A percentile compares a stretch with the other conserved stretches of the same genome.
phyloP scores from a whole-genome alignment of 148 eudicot species.

The Polygonum aviculare region DNA sequence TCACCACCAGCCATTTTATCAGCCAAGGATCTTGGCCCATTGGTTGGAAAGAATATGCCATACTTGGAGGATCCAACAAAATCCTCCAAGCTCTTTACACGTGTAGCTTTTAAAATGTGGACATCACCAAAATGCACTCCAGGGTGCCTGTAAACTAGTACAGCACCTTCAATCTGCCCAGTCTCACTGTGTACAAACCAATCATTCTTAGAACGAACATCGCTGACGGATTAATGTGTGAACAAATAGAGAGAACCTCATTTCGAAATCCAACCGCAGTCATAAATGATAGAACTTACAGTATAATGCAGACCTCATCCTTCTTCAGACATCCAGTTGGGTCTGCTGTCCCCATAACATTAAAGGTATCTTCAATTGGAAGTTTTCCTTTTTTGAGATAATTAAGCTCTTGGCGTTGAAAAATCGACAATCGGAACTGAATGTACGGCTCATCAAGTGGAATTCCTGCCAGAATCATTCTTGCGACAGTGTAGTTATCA shows the following conservation, averaged over 20 bases:
- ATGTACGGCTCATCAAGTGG: slow-evolving; percentile 76
- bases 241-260: background rate
- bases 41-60: slow-evolving; percentile 13
- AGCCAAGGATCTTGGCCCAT: slow-evolving; percentile 7
- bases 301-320: slow-evolving; percentile 75
- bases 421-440: slow-evolving; percentile 30
- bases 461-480: slow-evolving; percentile 61
- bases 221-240: background rate
- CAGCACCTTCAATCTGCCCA: slow-evolving; percentile 6
- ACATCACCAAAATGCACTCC: slow-evolving; percentile 12
- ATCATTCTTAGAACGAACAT: no score
- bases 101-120: slow-evolving; percentile 7
- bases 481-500: slow-evolving; percentile 29
- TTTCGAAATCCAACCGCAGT: background rate
- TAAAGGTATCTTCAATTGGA: slow-evolving; percentile 52
- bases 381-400: slow-evolving; percentile 52
- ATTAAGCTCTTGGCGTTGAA: slow-evolving; percentile 37
- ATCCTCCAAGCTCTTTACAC: slow-evolving; percentile 6
- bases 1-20: slow-evolving; percentile 14
- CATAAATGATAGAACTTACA: slow-evolving; percentile 29
- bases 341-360: slow-evolving; percentile 87
- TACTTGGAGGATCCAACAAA: slow-evolving; percentile 8
- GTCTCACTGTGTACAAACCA: background rate
- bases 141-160: slow-evolving; percentile 6
- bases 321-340: slow-evolving; percentile 51